phyloP scores from a whole-genome alignment of 2,329 filamentous ascomycete species.

The Daldinia eschscholtzii region DNA sequence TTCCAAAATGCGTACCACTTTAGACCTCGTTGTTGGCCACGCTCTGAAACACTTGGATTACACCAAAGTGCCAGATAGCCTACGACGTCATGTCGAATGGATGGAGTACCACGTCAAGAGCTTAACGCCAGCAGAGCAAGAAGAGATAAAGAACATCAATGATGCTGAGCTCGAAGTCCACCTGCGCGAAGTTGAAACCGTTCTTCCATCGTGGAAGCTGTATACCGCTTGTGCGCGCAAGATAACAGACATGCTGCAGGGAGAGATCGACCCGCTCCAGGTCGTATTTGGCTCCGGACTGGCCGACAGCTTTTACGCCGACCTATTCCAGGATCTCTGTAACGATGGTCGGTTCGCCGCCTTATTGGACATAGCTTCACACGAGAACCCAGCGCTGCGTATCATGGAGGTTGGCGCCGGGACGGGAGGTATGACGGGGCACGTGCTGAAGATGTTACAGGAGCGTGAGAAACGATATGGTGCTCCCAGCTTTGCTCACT shows the following conservation, averaged over 20 bases:
- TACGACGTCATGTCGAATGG: constrained; percentile 10
- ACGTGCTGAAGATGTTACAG: constrained; percentile 11
- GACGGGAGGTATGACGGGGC: constrained; percentile 18
- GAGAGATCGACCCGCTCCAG: constrained; percentile 15
- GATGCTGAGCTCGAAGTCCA: constrained; percentile 9
- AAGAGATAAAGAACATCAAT: constrained; percentile 5
- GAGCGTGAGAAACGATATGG: constrained; percentile 9
- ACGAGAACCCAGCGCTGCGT: constrained; percentile 13
- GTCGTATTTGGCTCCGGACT: constrained; percentile 9
- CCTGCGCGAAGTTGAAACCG: constrained; percentile 8
- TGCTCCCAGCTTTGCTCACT: constrained; percentile 11
- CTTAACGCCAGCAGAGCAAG: not conserved
- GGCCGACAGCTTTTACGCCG: constrained; percentile 11
- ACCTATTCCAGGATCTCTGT: constrained; percentile 1
- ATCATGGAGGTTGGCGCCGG: constrained; percentile 24
- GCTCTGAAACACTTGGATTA: constrained; percentile 1
- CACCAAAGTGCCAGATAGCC: constrained; percentile 8
- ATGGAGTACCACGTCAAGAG: constrained; percentile 7
- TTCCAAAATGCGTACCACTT: constrained; percentile 12
- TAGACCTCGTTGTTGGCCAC: constrained; percentile 11
- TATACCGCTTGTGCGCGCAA: constrained; percentile 11
- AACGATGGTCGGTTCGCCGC: constrained; percentile 2
- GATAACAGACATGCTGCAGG: constrained; percentile 1
- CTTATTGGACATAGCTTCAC: constrained; percentile 11
- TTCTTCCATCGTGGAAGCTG: constrained; percentile 11